Base-by-base conservation (phyloP, 371 early-diverging fungal genomes). In the Rhizomucor miehei region DNA sequence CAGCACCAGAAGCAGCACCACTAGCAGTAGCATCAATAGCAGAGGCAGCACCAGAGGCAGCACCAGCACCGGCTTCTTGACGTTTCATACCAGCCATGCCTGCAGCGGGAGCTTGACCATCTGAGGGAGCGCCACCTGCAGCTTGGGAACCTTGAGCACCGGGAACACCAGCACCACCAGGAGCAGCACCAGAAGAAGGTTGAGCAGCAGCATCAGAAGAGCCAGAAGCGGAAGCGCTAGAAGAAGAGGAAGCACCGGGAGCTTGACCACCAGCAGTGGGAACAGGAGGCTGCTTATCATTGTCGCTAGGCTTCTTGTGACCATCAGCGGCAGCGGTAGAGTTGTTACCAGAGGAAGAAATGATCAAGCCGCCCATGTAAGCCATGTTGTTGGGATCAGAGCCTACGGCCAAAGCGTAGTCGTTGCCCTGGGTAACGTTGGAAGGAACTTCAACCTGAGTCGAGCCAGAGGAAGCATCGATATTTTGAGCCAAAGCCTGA, bases 391-490 rank as follows among this genome's bases (percentile, higher is more conserved):
- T 57, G n/a, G 59, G 59, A 29, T 66, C 57, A 4, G 23, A 45
- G 16, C 73, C 69, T 20, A 73, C 51, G 20, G 73, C 69, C 17
- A 80, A 56, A 19, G 80, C 65, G 53, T 80, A 80, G 16, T 59
- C 53, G 12, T 19, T 47, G 14, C 77, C 80, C 19, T 48, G 48
- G 12, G 80, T 68, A 9, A 66, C 57, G 44, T 67, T 66, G 21
- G 51, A 24, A 44, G 80, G 80, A 16, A 80, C 62, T 6, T 56
- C 47, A 10, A 80, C 71, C 23, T 59, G 47, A 17, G 72, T 61
- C 17, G 60, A 39, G 19, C 75, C 75, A 35, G 61, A 45, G 37
- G 65, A 56, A 16, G 69, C 60, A 62, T 73, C 64, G 12, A 69
- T 60, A n/a, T 63, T 57, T 11, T 63, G 49, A 13, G 70, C 66